A percentile compares a stretch with the other conserved stretches of the same genome.
Evolutionary conservation across 768 basidiomycete genomes (phyloP).

Genomic region (Hortiboletus flavorubellus): DNA sequence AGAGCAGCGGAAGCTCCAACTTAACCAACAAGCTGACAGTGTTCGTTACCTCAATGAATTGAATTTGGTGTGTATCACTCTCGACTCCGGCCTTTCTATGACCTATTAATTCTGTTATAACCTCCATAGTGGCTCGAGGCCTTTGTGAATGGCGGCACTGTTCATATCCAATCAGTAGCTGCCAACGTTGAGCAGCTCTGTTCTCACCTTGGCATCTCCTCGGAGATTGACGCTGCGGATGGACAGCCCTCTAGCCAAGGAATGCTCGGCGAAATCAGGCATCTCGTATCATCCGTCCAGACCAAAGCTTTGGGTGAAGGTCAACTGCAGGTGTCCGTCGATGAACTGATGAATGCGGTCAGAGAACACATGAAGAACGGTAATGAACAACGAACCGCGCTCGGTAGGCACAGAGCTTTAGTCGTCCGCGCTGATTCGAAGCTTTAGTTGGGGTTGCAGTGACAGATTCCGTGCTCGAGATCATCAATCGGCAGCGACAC

Average conservation of each 20-base stretch:
- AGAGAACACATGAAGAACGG: slow-evolving; percentile 40
- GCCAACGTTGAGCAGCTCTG: slow-evolving; percentile 60
- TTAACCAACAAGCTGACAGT: slow-evolving; percentile 70
- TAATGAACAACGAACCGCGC: slow-evolving; percentile 39
- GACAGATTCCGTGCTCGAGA: slow-evolving; percentile 51
- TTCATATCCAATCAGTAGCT: slow-evolving; percentile 63
- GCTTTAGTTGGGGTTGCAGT: slow-evolving; percentile 35
- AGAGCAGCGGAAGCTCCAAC: slow-evolving; percentile 44
- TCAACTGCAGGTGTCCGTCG: slow-evolving; percentile 33
- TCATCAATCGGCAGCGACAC: slow-evolving; percentile 66
- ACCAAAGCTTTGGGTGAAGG: slow-evolving; percentile 30
- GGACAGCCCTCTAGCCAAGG: slow-evolving; percentile 17
- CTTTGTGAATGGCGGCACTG: slow-evolving; percentile 74
- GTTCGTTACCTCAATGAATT: slow-evolving; percentile 77
- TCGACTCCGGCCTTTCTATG: background rate
- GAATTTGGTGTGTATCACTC: slow-evolving; percentile 50
- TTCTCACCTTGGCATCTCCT: slow-evolving; percentile 44
- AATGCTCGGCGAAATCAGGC: slow-evolving; percentile 35
- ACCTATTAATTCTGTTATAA: background rate
- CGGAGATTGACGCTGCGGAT: slow-evolving; percentile 16
- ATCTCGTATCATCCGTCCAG: slow-evolving; percentile 33
- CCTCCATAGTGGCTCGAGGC: slow-evolving; percentile 70
- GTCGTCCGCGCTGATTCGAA: slow-evolving; percentile 11
- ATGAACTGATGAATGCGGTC: slow-evolving; percentile 37
- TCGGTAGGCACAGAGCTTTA: slow-evolving; percentile 26